Evolutionary conservation across 2,329 filamentous ascomycete species (phyloP), one percentile per base, ranked within the genome.

Genomic region (Fusarium nanum): DNA sequence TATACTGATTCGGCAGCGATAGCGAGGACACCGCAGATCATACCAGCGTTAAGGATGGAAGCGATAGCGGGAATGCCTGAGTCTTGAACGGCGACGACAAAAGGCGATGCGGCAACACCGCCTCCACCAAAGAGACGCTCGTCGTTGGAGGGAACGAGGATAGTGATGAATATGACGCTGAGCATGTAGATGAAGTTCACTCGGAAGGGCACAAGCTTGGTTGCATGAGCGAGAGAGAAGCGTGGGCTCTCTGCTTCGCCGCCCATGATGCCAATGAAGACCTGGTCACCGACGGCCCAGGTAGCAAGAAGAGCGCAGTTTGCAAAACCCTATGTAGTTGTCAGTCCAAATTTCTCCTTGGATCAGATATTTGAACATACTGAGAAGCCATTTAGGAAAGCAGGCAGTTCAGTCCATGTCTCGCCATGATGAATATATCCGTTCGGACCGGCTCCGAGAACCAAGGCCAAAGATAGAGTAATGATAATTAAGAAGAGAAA

Each of bases 261-360:
- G 11, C 60, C 70, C 66, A 73, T 72, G 40, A 73, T 67, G 23
- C 70, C 70, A 40, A 72, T 72, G 12, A 73, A 73, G 16, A 73
- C 68, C 25, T 72, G 70, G 27, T 73, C 70, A 18, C 70, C 70
- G 14, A 73, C 68, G 7, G 70, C 70, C 69, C 70, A 73, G 22
- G 60, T 67, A 4, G 71, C 70, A 10, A 73, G 52, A 2, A 73
- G 50, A 13, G 64, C 62, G 22, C 59, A 67, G 30, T 64, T 73
- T 3, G 70, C 71, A 22, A 72, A 73, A 18, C 70, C 67, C 70
- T 71, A 34, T 4, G 23, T 1, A 13, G 8, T 18, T 18, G 5
- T 49, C 2, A 59, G 12, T 20, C 30, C 34, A 37, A 13, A 16
- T 11, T 14, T 28, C 2, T 12, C 6, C 11, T 2, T 16, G n/a